Conservation (phyloP, 129 eudicot genomes). For the Flaveria ramosissima region DNA sequence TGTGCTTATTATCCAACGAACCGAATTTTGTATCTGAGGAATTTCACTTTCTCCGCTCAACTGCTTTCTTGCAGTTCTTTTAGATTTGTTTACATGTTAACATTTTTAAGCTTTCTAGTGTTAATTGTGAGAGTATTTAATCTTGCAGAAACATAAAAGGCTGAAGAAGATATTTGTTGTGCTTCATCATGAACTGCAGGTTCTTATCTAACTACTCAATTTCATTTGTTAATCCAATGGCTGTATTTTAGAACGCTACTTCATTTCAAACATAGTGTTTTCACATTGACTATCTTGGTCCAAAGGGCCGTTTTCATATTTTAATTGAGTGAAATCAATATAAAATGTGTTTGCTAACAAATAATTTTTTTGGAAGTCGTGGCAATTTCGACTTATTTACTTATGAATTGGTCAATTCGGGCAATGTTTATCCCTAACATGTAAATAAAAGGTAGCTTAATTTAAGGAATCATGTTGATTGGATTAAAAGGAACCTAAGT, state of each 20-base stretch:
- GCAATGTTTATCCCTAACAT: neutral
- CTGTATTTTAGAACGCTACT: neutral
- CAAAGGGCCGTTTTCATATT: conserved; percentile 8
- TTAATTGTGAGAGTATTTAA: conserved; percentile 6
- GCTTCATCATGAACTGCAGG: conserved; percentile 93
- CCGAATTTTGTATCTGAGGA: conserved; percentile 1
- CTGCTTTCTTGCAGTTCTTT: conserved; percentile 1
- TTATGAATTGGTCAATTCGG: neutral
- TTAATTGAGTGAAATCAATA: neutral
- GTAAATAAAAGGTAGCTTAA: neutral
- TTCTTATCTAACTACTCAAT: neutral
- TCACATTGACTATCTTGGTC: conserved; percentile 7
- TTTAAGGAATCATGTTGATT: neutral
- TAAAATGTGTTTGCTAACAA: neutral
- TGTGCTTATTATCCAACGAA: conserved; percentile 9
- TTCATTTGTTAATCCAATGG: neutral
- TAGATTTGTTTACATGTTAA: neutral
- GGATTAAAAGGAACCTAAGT: conserved; percentile 1
- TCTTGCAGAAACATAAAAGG: conserved; percentile 72
- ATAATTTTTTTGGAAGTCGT: neutral
- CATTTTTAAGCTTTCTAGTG: conserved; percentile 11
- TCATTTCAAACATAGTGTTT: conserved; percentile 1
- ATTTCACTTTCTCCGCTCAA: conserved; percentile 6
- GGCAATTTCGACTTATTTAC: neutral
- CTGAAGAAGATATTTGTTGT: conserved; percentile 78